phyloP scores from a whole-genome alignment of 2,329 filamentous ascomycete genomes.

The Parascedosporium putredinis region DNA sequence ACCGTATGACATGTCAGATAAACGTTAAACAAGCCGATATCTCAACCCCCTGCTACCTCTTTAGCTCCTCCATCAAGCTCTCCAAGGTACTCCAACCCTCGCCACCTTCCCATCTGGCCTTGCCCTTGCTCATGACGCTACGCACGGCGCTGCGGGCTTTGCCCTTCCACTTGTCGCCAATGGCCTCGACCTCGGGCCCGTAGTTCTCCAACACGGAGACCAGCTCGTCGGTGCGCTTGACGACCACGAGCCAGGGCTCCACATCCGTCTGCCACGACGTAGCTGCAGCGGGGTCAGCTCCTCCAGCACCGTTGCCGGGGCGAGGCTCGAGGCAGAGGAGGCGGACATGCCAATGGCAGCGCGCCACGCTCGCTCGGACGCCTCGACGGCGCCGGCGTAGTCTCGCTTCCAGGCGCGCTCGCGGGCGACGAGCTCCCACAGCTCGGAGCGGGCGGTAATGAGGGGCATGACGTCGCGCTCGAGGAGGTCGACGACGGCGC shows the following conservation, averaged over 20 bases:
- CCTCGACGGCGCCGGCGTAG: constrained; percentile 63
- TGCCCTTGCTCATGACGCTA: constrained; percentile 73
- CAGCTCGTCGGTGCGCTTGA: constrained; percentile 68
- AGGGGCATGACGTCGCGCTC: constrained; percentile 69
- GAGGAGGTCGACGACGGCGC: constrained; percentile 59
- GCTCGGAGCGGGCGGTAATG: constrained; percentile 66
- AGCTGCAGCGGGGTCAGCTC: no score
- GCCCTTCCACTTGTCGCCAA: constrained; percentile 75
- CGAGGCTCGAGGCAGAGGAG: not conserved
- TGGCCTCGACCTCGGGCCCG: constrained; percentile 51
- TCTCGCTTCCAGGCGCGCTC: constrained; percentile 65
- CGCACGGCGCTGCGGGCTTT: constrained; percentile 79
- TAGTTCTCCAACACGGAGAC: constrained; percentile 77
- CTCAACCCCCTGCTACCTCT: constrained; percentile 12
- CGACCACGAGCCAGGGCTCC: constrained; percentile 60
- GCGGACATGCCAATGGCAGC: constrained; percentile 32
- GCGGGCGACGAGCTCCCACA: constrained; percentile 67
- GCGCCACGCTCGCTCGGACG: constrained; percentile 84
- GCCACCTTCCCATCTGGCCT: constrained; percentile 71
- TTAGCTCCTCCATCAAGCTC: constrained; percentile 45
- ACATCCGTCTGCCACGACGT: constrained; percentile 40
- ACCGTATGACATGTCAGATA: not conserved
- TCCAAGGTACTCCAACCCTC: constrained; percentile 55
- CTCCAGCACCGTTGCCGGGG: not conserved
- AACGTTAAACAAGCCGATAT: not conserved